A percentile compares a stretch with the other conserved stretches of the same genome.
phyloP scores from a whole-genome alignment of 176 grass and related monocot species.

The Alopecurus myosuroides region DNA sequence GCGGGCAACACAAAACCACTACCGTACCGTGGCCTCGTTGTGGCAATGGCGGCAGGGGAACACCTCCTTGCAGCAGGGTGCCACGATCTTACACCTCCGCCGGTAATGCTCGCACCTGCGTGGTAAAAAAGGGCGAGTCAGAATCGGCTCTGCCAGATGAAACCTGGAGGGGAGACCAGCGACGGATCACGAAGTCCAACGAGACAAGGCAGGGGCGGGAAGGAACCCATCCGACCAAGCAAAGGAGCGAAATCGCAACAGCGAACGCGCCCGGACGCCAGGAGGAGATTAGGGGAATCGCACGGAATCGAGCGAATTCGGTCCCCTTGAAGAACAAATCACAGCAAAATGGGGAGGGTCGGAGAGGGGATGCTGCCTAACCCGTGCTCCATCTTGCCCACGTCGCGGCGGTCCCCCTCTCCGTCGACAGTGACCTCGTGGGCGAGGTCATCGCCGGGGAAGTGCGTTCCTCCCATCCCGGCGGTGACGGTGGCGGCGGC shows the following conservation, averaged over 20 bases:
- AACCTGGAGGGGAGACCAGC: background rate
- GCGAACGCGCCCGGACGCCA: background rate
- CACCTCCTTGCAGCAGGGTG: conserved; percentile 77
- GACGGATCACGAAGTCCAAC: background rate
- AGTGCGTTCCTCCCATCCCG: conserved; percentile 36
- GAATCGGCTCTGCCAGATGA: background rate
- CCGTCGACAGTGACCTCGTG: background rate
- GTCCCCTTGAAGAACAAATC: conserved; percentile 6
- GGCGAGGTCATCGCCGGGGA: conserved; percentile 10
- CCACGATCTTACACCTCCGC: conserved; percentile 92
- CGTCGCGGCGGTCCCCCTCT: conserved; percentile 14
- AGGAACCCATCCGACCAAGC: background rate
- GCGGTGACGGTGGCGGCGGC: background rate
- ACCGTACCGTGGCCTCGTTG: conserved; percentile 71
- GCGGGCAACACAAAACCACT: background rate
- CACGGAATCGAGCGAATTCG: background rate
- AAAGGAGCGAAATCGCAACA: background rate
- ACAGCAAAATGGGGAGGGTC: background rate
- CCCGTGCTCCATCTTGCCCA: conserved; percentile 72
- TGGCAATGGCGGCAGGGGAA: conserved; percentile 94
- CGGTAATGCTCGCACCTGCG: conserved; percentile 79
- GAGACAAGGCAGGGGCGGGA: background rate
- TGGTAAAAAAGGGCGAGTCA: background rate
- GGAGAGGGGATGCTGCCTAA: conserved; percentile 6
- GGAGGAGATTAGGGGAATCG: background rate